Percentiles rank a stretch among this genome's conserved stretches.
phyloP scores from a whole-genome alignment of 73 alveolate species.

The Tetrahymena malaccensis region DNA sequence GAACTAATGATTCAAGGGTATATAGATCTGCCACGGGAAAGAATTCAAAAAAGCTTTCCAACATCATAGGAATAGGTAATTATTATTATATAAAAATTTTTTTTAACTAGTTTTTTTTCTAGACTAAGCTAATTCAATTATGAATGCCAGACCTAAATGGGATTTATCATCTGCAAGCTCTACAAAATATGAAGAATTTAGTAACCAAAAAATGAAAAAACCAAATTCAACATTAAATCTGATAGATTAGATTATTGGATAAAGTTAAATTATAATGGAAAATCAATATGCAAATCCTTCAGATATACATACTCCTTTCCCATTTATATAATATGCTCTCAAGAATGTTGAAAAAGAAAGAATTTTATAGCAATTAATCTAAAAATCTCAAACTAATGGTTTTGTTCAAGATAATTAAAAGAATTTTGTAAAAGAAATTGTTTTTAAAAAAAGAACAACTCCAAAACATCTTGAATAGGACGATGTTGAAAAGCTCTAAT shows the following conservation, averaged over 20 bases:
- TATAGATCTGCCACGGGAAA: not conserved
- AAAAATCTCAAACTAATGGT: not conserved
- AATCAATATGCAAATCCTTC: not conserved
- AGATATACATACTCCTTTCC: not conserved
- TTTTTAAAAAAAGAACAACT: not conserved
- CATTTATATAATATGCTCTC: not conserved
- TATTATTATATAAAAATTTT: too few relatives aligned
- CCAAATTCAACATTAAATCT: not conserved
- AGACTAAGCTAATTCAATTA: not conserved
- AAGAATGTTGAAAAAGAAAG: not conserved
- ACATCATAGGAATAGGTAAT: not conserved
- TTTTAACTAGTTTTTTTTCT: not conserved
- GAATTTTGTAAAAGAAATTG: not conserved
- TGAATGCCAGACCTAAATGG: not conserved
- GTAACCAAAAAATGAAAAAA: not conserved
- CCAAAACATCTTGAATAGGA: not conserved
- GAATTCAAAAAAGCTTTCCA: not conserved
- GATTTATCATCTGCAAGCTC: not conserved
- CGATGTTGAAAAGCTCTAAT: not conserved
- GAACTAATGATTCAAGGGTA: not conserved
- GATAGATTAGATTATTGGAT: not conserved
- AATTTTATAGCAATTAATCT: not conserved
- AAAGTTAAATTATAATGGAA: not conserved
- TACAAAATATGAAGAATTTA: not conserved
- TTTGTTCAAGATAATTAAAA: not conserved